phyloP scores from a whole-genome alignment of 345 rosid genomes.

The Anacardium occidentale region DNA sequence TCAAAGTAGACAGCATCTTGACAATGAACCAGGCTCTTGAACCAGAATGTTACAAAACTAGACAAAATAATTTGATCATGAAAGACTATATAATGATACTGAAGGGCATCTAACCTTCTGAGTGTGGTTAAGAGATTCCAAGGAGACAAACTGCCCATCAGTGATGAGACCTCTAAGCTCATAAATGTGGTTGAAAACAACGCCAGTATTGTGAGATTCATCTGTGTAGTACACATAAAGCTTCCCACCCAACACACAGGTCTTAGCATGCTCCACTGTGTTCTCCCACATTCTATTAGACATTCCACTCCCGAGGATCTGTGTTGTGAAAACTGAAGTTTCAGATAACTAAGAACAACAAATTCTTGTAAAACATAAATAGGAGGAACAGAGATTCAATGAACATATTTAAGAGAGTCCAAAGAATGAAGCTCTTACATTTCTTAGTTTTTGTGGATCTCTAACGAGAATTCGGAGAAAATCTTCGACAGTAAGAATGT shows the following conservation, averaged over 20 bases:
- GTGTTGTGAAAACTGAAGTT: constrained; percentile 11
- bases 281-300: constrained; percentile 98
- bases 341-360: neutral
- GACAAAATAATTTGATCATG: neutral
- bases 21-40: too few species aligned
- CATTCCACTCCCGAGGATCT: constrained; percentile 98
- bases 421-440: constrained; percentile 39
- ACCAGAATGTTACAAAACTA: too few species aligned
- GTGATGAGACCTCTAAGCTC: constrained; percentile 80
- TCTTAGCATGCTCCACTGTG: constrained; percentile 91
- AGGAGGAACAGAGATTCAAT: neutral
- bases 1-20: too few species aligned
- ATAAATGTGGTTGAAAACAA: constrained; percentile 78
- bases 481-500: constrained; percentile 75
- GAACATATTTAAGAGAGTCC: neutral
- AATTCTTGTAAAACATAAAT: constrained; percentile 2
- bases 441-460: constrained; percentile 74
- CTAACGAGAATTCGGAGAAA: constrained; percentile 73
- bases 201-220: constrained; percentile 50
- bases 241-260: constrained; percentile 80
- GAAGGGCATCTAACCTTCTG: constrained; percentile 59
- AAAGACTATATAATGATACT: neutral
- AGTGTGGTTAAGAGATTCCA: constrained; percentile 67
- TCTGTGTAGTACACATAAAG: constrained; percentile 72
- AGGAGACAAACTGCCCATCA: constrained; percentile 68